These are phyloP conservation scores for Porphyrellus cyaneotinctus DNA, from an alignment of 768 basidiomycete species.

Conservation along the genomic window DNA sequence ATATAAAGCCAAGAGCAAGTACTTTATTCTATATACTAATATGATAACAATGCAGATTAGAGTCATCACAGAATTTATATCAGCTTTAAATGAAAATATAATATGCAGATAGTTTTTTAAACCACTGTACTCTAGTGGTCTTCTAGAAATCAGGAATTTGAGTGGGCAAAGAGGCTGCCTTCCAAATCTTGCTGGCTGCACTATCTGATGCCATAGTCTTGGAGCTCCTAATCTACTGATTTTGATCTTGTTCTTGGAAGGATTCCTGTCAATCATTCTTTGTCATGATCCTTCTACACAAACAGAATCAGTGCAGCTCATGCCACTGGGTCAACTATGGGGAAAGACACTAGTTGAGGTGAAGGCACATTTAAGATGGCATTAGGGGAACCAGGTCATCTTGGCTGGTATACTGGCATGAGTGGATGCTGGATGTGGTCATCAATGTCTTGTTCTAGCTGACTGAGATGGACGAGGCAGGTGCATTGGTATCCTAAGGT, in stretches of 20 bases:
- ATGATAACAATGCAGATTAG: no score
- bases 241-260: constrained; percentile 54
- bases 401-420: constrained; percentile 63
- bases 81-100: no score
- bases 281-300: constrained; percentile 34
- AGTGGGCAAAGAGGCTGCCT: constrained; percentile 60
- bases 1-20: no score
- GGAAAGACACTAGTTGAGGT: constrained; percentile 25
- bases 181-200: constrained; percentile 67
- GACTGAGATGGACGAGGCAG: constrained; percentile 65
- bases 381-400: constrained; percentile 47
- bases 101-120: no score
- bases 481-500: constrained; percentile 36
- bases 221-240: constrained; percentile 58
- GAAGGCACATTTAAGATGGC: constrained; percentile 55
- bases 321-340: constrained; percentile 48
- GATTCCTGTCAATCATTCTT: constrained; percentile 49
- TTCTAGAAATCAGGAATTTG: constrained; percentile 70
- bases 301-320: constrained; percentile 16
- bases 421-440: constrained; percentile 59
- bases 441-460: constrained; percentile 81
- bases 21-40: no score
- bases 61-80: no score
- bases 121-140: no score
- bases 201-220: constrained; percentile 47